Percentiles rank a stretch among this genome's conserved stretches.
These are phyloP conservation scores for Lactarius sanguifluus DNA, from an alignment of 768 basidiomycete species.

Conservation along the genomic window DNA sequence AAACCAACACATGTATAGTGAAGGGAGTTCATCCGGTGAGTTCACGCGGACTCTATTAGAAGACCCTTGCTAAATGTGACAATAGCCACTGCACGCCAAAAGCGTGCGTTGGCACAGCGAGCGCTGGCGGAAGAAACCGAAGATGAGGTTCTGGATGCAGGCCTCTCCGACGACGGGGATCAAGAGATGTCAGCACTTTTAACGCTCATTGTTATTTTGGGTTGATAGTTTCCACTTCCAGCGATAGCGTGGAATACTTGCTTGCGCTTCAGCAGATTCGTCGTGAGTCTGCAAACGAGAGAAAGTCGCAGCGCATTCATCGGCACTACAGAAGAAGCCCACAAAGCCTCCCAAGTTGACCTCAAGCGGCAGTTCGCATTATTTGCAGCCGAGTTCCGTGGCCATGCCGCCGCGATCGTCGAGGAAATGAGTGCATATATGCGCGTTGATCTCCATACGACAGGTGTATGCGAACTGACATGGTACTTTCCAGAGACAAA, in stretches of 20 bases:
- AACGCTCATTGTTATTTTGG: background rate
- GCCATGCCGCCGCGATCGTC: constrained; percentile 15
- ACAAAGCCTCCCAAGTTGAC: constrained; percentile 3
- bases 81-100: constrained; percentile 1
- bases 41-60: background rate
- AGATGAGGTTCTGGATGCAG: constrained; percentile 4
- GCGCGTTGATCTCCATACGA: constrained; percentile 11
- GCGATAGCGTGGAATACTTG: constrained; percentile 21
- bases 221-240: background rate
- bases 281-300: constrained; percentile 11
- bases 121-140: background rate
- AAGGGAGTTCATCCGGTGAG: background rate
- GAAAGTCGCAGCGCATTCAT: background rate
- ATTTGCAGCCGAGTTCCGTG: constrained; percentile 17
- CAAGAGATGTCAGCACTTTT: constrained; percentile 10
- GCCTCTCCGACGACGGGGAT: constrained; percentile 15
- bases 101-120: background rate
- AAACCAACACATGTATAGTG: background rate
- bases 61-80: background rate
- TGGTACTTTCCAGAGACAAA: constrained; percentile 13
- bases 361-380: constrained; percentile 21
- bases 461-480: constrained; percentile 1
- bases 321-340: constrained; percentile 8
- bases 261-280: constrained; percentile 19
- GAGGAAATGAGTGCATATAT: constrained; percentile 28